Evolutionary conservation across 768 basidiomycete genomes (phyloP), one percentile per base, ranked within the genome.

Genomic region (Tulasnella sp.): DNA sequence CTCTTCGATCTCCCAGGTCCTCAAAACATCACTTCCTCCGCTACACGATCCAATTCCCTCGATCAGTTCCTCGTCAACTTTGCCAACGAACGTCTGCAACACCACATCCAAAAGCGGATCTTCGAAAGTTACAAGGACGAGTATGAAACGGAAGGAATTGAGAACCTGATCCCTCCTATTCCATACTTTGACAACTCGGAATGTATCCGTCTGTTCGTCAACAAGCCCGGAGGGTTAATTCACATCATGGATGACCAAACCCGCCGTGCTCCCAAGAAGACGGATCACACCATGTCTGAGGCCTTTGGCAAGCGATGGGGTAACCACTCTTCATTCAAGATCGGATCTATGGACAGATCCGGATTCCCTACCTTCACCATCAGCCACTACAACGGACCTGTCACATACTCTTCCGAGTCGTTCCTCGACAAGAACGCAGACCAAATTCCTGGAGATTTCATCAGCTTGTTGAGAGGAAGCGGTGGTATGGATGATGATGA

Each of bases 221-320:
- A 88, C 61, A 71, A 71, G 48, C 90, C 87, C 1, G 92, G 91
- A 8, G 95, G 95, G 1, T 70, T 99, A 28, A 79, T 96, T 47
- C 89, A 93, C 60, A 96, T 98, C 65, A 88, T 96, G 83, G 92
- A 98, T 61, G 93, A 98, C 62, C 91, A 95, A 65, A 85, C 91
- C 1, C 75, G 83, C 10, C 73, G 85, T 33, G 74, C 76, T 51
- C 81, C 78, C 53, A 92, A 90, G 68, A 91, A 92, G 76, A 92
- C 82, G 2, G 89, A 93, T 59, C 76, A 82, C 48, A 87, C 83
- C 0, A 95, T 98, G 89, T 78, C 92, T 7, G 90, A 95, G 59
- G 88, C 92, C 0, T 89, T 96, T 62, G 71, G 76, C 41, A 98
- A 96, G 65, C 77, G 93, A 1, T 96, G 91, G 88, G 86, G 80